phyloP scores from a whole-genome alignment of 768 basidiomycete species.

The Chalciporus pseudorubinellus region DNA sequence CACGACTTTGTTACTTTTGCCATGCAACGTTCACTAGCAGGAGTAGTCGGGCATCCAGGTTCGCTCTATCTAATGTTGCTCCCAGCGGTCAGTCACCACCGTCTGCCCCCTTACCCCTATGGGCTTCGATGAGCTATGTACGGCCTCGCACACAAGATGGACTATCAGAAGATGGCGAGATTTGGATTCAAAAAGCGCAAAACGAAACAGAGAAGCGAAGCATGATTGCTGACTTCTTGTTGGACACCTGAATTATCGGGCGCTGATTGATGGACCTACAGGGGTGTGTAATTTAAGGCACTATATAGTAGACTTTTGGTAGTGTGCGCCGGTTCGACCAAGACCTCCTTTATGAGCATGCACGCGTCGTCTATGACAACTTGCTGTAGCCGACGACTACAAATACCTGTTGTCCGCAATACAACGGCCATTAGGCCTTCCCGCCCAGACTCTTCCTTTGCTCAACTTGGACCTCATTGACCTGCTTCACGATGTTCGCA shows the following conservation, averaged over 20 bases:
- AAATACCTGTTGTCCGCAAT: constrained; percentile 18
- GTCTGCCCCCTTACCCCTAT: constrained; percentile 27
- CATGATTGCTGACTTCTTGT: constrained; percentile 38
- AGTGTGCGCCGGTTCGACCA: background rate
- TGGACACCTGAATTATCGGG: constrained; percentile 23
- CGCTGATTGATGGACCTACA: background rate
- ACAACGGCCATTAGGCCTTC: background rate
- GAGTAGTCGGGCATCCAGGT: constrained; percentile 42
- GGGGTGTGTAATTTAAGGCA: background rate
- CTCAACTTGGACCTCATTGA: background rate
- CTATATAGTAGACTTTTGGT: background rate
- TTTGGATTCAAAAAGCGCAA: constrained; percentile 33
- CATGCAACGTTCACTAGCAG: constrained; percentile 59
- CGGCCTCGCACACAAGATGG: constrained; percentile 2
- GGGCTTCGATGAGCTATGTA: constrained; percentile 28
- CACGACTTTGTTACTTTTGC: constrained; percentile 61
- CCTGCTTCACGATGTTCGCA: constrained; percentile 21
- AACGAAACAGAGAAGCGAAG: constrained; percentile 37
- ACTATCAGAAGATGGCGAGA: constrained; percentile 21
- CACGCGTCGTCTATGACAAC: background rate
- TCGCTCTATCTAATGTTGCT: constrained; percentile 1
- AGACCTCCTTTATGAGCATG: constrained; percentile 1
- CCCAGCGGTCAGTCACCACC: constrained; percentile 8
- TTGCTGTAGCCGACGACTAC: constrained; percentile 31
- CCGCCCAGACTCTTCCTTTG: constrained; percentile 1